Percentiles rank a stretch among this genome's conserved stretches.
Conservation (phyloP, 306 rosid genomes). For the Phaseolus lunatus region DNA sequence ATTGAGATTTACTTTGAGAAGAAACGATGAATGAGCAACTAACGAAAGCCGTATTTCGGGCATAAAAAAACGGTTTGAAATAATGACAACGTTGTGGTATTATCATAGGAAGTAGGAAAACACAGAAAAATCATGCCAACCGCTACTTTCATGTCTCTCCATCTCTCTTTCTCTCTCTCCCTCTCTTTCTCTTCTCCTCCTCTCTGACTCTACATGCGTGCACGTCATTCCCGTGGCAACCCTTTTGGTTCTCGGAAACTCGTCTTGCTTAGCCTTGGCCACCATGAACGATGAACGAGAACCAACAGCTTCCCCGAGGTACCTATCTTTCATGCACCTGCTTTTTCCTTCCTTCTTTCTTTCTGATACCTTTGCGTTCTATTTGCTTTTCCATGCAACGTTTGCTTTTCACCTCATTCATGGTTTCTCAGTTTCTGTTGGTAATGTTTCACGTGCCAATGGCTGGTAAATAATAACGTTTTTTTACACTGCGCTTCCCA, state of each 20-base stretch:
- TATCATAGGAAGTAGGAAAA: constrained; percentile 31
- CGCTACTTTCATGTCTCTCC: constrained; percentile 42
- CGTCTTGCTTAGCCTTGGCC: constrained; percentile 40
- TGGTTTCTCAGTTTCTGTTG: background rate
- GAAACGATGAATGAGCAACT: constrained; percentile 20
- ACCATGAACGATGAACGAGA: constrained; percentile 47
- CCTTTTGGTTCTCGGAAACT: constrained; percentile 43
- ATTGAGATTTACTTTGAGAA: constrained; percentile 1
- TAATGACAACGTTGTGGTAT: constrained; percentile 18
- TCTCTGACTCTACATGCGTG: constrained; percentile 27
- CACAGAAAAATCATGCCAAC: constrained; percentile 59
- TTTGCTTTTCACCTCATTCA: background rate
- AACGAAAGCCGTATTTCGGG: constrained; percentile 52
- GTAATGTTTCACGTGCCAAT: background rate
- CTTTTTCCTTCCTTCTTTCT: background rate
- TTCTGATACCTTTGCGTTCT: background rate
- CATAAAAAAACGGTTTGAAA: constrained; percentile 54
- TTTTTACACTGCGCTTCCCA: background rate
- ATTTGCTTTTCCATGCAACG: background rate
- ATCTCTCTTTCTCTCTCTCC: constrained; percentile 37
- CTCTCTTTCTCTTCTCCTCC: constrained; percentile 38
- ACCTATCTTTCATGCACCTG: background rate
- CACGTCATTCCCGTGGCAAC: constrained; percentile 42
- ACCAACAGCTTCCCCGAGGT: constrained; percentile 57
- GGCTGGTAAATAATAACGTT: background rate